A percentile compares a stretch with the other conserved stretches of the same genome.
Evolutionary conservation across 352 stramenopile species (phyloP).

Genomic region (Globisporangium paddicum): DNA sequence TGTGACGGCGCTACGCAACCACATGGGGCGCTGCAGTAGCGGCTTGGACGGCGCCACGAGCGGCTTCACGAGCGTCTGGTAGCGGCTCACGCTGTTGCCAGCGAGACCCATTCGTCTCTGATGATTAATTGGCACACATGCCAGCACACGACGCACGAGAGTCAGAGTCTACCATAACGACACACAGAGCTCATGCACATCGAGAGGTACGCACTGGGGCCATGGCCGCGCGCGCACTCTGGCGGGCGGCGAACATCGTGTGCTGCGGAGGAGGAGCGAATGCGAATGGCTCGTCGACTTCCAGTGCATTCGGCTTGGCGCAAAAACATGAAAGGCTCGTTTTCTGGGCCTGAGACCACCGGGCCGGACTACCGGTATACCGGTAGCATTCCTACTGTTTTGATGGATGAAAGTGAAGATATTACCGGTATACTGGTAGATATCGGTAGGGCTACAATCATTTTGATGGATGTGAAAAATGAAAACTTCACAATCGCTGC

Average conservation of each 20-base stretch:
- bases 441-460: no score
- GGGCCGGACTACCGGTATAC: neutral
- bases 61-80: conserved; percentile 60
- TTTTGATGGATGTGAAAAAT: no score
- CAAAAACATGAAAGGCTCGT: conserved; percentile 8
- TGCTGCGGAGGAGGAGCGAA: neutral
- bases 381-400: no score
- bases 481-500: no score
- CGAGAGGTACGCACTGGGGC: conserved; percentile 1
- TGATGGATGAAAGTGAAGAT: neutral
- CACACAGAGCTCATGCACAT: no score
- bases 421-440: no score
- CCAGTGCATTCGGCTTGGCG: neutral
- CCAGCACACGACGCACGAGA: neutral
- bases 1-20: conserved; percentile 28
- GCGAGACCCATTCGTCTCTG: conserved; percentile 7
- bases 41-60: conserved; percentile 22
- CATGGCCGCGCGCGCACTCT: conserved; percentile 4
- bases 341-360: neutral
- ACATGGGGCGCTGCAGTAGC: conserved; percentile 19
- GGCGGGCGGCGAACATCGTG: conserved; percentile 11
- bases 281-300: neutral
- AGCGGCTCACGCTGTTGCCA: conserved; percentile 26
- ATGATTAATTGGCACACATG: neutral
- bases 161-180: neutral